A percentile compares a stretch with the other conserved stretches of the same genome.
These are phyloP conservation scores for Globisporangium middletonii DNA, from an alignment of 352 stramenopile genomes.

Conservation along the genomic window DNA sequence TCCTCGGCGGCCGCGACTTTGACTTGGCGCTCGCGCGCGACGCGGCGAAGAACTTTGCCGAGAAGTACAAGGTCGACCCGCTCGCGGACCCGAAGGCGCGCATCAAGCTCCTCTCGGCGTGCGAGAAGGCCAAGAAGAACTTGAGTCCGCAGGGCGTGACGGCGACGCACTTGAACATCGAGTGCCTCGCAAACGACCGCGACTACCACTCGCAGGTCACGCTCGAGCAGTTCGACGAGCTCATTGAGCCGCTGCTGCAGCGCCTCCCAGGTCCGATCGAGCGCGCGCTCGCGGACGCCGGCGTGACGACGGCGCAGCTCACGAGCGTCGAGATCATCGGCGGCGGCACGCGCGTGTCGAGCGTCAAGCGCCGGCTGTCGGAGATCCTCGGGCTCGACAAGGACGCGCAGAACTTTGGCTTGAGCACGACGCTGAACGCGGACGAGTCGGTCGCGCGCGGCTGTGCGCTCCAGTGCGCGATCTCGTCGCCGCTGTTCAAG, in stretches of 20 bases:
- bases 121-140: slow-evolving; percentile 99
- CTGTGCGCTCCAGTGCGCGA: slow-evolving; percentile 97
- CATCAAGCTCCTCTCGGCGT: slow-evolving; percentile 96
- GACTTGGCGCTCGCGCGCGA: slow-evolving; percentile 94
- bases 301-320: slow-evolving; percentile 89
- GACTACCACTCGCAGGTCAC: slow-evolving; percentile 95
- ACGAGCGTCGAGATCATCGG: slow-evolving; percentile 94
- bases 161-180: slow-evolving; percentile 95
- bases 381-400: slow-evolving; percentile 91
- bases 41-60: slow-evolving; percentile 93
- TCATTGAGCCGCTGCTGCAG: slow-evolving; percentile 87
- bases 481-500: slow-evolving; percentile 98
- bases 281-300: slow-evolving; percentile 80
- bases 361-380: slow-evolving; percentile 92
- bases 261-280: slow-evolving; percentile 85
- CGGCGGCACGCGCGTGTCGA: slow-evolving; percentile 93
- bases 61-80: slow-evolving; percentile 94
- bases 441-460: slow-evolving; percentile 97
- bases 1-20: slow-evolving; percentile 96
- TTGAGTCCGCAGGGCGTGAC: slow-evolving; percentile 95
- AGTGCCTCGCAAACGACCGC: slow-evolving; percentile 97
- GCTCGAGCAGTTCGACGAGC: slow-evolving; percentile 93
- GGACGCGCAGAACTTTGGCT: slow-evolving; percentile 92
- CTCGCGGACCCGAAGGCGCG: slow-evolving; percentile 90
- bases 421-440: slow-evolving; percentile 99